Percentiles rank a stretch among this genome's conserved stretches.
phyloP scores from a whole-genome alignment of 257 asterid species.

The Nyctanthes arbortristis region DNA sequence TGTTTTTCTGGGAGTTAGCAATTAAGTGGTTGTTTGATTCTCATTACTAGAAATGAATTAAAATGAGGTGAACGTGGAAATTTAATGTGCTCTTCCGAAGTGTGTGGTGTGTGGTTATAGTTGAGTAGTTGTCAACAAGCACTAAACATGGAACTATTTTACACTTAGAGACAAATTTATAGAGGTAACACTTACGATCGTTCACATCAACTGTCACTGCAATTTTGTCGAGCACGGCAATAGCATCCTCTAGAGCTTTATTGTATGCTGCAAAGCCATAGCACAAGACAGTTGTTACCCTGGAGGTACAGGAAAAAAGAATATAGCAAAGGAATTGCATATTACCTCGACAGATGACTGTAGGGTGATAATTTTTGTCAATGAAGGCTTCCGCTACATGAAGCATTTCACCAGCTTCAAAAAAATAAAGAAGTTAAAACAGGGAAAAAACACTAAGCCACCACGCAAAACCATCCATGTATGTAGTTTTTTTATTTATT shows the following conservation, averaged over 20 bases:
- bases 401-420: constrained; percentile 98
- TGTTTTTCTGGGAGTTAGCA: not conserved
- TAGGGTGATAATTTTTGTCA: constrained; percentile 86
- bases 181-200: constrained; percentile 67
- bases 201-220: constrained; percentile 79
- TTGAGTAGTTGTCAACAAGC: too few relatives aligned
- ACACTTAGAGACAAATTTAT: not conserved
- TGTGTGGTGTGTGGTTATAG: too few relatives aligned
- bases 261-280: constrained; percentile 61
- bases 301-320: not conserved
- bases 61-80: too few relatives aligned
- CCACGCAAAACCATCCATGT: not conserved
- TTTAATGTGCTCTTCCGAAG: too few relatives aligned
- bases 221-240: constrained; percentile 82
- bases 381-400: constrained; percentile 99
- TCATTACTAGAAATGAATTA: too few relatives aligned
- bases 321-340: not conserved
- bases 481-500: not conserved
- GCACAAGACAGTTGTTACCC: constrained; percentile 23
- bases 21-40: too few relatives aligned
- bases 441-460: not conserved
- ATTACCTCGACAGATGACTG: constrained; percentile 91
- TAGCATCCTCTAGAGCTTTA: constrained; percentile 92
- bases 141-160: not conserved
- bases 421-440: constrained; percentile 15